Evolutionary conservation across 1,139 yeast genomes (phyloP).

Genomic region (Saccharomycopsis phalli): DNA sequence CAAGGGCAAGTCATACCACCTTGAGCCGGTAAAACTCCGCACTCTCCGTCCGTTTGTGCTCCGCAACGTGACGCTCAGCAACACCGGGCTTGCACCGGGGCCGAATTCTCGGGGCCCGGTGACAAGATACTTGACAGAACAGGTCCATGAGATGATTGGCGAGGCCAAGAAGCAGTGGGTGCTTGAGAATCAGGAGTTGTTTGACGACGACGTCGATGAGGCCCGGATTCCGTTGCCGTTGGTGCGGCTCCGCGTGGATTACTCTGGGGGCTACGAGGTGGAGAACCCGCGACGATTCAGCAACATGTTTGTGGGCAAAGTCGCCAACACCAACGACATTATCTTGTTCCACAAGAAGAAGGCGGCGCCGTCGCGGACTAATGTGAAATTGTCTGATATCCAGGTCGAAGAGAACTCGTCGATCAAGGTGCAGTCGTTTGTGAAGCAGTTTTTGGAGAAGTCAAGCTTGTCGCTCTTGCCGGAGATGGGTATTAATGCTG

Average conservation of each 20-base stretch:
- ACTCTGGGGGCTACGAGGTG: conserved; percentile 82
- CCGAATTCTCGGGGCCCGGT: conserved; percentile 57
- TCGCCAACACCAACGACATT: conserved; percentile 85
- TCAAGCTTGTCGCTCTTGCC: conserved; percentile 65
- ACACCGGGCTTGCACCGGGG: conserved; percentile 52
- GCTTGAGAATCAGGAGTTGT: conserved; percentile 30
- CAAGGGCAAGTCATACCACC: conserved; percentile 46
- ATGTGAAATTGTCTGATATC: conserved; percentile 25
- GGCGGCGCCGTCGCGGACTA: conserved; percentile 15
- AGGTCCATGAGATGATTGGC: conserved; percentile 60
- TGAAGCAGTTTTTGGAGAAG: conserved; percentile 51
- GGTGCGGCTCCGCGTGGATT: conserved; percentile 75
- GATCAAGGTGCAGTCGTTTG: conserved; percentile 42
- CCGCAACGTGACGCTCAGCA: conserved; percentile 51
- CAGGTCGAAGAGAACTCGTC: conserved; percentile 23
- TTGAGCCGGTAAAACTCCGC: conserved; percentile 58
- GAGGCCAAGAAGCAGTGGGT: conserved; percentile 48
- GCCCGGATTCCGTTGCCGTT: conserved; percentile 57
- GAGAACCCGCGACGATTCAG: conserved; percentile 88
- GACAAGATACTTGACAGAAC: conserved; percentile 46
- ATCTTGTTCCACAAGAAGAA: conserved; percentile 57
- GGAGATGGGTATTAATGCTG: conserved; percentile 66
- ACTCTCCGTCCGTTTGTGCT: conserved; percentile 81
- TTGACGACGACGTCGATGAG: conserved; percentile 25
- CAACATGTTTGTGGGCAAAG: conserved; percentile 79